These are phyloP conservation scores for Blastobotrys aristatus DNA, from an alignment of 1,139 yeast genomes.

Conservation along the genomic window DNA sequence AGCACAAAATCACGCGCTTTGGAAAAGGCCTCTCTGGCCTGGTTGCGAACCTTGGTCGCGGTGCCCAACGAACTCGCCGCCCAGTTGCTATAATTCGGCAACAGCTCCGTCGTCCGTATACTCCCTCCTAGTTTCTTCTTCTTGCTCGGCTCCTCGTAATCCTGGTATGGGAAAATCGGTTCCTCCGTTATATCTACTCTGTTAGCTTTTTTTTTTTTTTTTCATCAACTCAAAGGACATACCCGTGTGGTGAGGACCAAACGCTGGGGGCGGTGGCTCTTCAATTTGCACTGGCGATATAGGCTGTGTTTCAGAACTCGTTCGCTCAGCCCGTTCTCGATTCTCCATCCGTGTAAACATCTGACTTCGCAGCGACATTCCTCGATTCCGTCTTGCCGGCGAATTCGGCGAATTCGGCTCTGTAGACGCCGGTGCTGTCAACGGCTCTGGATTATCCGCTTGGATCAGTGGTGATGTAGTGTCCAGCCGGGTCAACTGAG, in stretches of 20 bases:
- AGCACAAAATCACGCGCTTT: slow-evolving; percentile 33
- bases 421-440: too few relatives aligned
- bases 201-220: not conserved
- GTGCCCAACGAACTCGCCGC: slow-evolving; percentile 28
- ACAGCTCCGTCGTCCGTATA: slow-evolving; percentile 20
- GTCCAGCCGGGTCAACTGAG: slow-evolving; percentile 10
- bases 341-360: slow-evolving; percentile 12
- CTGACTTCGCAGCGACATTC: slow-evolving; percentile 14
- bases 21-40: slow-evolving; percentile 8
- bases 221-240: slow-evolving; percentile 2
- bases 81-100: slow-evolving; percentile 28
- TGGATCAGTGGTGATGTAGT: slow-evolving; percentile 8
- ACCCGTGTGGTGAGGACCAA: slow-evolving; percentile 22
- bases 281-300: slow-evolving; percentile 12
- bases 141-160: slow-evolving; percentile 12
- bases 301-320: not conserved
- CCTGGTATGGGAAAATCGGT: slow-evolving; percentile 18
- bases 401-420: not conserved
- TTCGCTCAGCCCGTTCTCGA: not conserved
- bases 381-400: slow-evolving; percentile 9
- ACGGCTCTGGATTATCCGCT: not conserved
- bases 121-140: slow-evolving; percentile 14
- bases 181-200: slow-evolving; percentile 22
- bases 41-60: slow-evolving; percentile 15
- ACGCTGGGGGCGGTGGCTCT: slow-evolving; percentile 6